These are phyloP conservation scores for Sclerotinia nivalis DNA, from an alignment of 2,329 filamentous ascomycete species.

Conservation along the genomic window DNA sequence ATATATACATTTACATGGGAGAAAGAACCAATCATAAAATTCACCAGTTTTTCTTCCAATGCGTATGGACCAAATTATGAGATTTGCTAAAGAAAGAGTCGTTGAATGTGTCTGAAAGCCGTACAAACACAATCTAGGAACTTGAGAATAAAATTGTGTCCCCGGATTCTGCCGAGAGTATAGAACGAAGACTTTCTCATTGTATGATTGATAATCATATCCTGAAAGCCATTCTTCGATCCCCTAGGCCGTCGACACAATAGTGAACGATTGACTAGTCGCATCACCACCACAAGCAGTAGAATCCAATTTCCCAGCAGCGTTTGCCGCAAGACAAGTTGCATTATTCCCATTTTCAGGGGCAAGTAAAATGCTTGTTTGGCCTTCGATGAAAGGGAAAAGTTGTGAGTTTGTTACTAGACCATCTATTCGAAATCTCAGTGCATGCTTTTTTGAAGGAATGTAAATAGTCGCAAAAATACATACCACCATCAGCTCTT, in stretches of 20 bases:
- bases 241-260: constrained; percentile 21
- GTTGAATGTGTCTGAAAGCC: neutral
- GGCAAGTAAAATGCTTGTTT: constrained; percentile 46
- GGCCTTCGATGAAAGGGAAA: constrained; percentile 48
- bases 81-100: neutral
- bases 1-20: neutral
- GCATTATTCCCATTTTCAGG: constrained; percentile 48
- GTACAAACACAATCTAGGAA: neutral
- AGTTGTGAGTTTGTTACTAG: constrained; percentile 48
- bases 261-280: constrained; percentile 30
- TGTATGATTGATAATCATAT: too few species aligned
- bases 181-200: too few species aligned
- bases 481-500: constrained; percentile 51
- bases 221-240: neutral
- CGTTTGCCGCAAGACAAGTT: constrained; percentile 47
- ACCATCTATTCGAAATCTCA: constrained; percentile 34
- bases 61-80: neutral
- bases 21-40: neutral
- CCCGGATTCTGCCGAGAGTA: too few species aligned
- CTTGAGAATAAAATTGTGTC: too few species aligned
- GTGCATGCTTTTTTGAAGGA: neutral
- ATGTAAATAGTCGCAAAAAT: neutral
- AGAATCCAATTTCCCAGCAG: constrained; percentile 32
- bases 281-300: constrained; percentile 27
- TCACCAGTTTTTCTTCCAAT: neutral